A percentile compares a stretch with the other conserved stretches of the same genome.
These are phyloP conservation scores for Setaria viridis DNA, from an alignment of 202 grass and related monocot species.

Conservation along the genomic window DNA sequence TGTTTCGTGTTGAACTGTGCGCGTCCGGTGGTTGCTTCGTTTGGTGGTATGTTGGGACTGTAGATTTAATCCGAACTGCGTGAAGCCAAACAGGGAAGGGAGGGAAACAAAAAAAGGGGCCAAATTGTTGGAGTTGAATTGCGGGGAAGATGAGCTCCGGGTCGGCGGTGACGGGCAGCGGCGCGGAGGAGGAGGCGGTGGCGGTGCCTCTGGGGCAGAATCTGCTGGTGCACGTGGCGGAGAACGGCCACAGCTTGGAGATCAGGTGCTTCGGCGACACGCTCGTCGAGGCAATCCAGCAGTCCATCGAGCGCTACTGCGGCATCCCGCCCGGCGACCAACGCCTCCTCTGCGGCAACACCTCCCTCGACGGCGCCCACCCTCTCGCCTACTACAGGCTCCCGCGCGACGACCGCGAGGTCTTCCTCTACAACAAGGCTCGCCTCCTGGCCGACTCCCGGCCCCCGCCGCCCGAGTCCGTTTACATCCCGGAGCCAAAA, in stretches of 20 bases:
- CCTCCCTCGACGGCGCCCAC: slow-evolving; percentile 70
- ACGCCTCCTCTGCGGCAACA: slow-evolving; percentile 85
- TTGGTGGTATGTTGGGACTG: slow-evolving; percentile 45
- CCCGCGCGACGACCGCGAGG: slow-evolving; percentile 84
- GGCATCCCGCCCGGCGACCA: slow-evolving; percentile 68
- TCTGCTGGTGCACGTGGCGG: slow-evolving; percentile 82
- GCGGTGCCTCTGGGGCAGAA: slow-evolving; percentile 66
- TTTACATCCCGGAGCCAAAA: slow-evolving; percentile 61
- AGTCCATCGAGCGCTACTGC: slow-evolving; percentile 66
- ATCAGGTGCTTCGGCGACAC: slow-evolving; percentile 80
- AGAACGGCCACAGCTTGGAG: slow-evolving; percentile 97
- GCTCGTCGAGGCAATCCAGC: slow-evolving; percentile 69
- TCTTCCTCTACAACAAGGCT: slow-evolving; percentile 97
- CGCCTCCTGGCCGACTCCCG: slow-evolving; percentile 62
- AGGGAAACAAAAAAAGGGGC: not conserved
- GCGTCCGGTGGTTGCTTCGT: slow-evolving; percentile 35
- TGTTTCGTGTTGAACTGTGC: slow-evolving; percentile 30
- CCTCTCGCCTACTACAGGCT: slow-evolving; percentile 84
- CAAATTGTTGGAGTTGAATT: slow-evolving; percentile 18
- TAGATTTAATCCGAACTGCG: slow-evolving; percentile 48
- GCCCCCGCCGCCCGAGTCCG: slow-evolving; percentile 60
- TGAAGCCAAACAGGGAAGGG: not conserved
- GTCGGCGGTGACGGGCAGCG: slow-evolving; percentile 80
- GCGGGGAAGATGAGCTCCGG: slow-evolving; percentile 83
- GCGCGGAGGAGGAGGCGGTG: slow-evolving; percentile 47